phyloP scores from a whole-genome alignment of 768 basidiomycete genomes.

The Leucocoprinus leucothites region DNA sequence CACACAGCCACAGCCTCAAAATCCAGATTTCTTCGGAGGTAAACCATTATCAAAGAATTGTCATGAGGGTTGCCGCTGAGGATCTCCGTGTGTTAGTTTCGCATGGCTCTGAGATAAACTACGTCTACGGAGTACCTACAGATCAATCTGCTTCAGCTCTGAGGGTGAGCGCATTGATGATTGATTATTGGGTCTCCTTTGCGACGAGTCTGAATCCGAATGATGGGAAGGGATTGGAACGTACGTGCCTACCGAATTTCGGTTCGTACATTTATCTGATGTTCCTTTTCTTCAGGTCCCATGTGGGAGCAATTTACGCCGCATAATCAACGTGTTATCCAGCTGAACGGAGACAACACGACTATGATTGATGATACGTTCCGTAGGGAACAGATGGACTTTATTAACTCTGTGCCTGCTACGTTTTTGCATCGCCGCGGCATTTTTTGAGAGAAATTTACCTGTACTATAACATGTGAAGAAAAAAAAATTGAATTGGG shows the following conservation, averaged over 20 bases:
- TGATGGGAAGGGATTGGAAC: conserved; percentile 28
- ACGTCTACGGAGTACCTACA: conserved; percentile 29
- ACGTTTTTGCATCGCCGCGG: conserved; percentile 20
- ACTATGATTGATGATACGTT: conserved; percentile 34
- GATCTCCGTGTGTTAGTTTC: neutral
- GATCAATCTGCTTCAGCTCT: conserved; percentile 21
- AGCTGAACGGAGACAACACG: conserved; percentile 32
- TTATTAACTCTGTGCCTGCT: conserved; percentile 29
- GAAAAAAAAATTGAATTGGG: too few relatives aligned
- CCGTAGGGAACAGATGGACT: conserved; percentile 32
- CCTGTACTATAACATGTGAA: too few relatives aligned
- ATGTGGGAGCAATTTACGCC: conserved; percentile 29
- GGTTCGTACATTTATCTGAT: too few relatives aligned
- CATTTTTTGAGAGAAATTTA: too few relatives aligned
- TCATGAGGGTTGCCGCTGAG: neutral
- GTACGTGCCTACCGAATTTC: conserved; percentile 23
- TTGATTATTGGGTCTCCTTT: conserved; percentile 43
- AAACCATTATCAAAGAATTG: neutral
- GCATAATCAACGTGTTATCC: conserved; percentile 17
- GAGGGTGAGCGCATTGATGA: conserved; percentile 29
- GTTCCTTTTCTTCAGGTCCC: conserved; percentile 22
- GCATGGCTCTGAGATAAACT: conserved; percentile 27
- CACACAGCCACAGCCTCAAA: conserved; percentile 31
- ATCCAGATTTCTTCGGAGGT: conserved; percentile 28
- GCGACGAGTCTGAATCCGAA: conserved; percentile 36